These are phyloP conservation scores for Rhizomucor miehei DNA, from an alignment of 371 early-diverging fungal genomes.

Conservation along the genomic window DNA sequence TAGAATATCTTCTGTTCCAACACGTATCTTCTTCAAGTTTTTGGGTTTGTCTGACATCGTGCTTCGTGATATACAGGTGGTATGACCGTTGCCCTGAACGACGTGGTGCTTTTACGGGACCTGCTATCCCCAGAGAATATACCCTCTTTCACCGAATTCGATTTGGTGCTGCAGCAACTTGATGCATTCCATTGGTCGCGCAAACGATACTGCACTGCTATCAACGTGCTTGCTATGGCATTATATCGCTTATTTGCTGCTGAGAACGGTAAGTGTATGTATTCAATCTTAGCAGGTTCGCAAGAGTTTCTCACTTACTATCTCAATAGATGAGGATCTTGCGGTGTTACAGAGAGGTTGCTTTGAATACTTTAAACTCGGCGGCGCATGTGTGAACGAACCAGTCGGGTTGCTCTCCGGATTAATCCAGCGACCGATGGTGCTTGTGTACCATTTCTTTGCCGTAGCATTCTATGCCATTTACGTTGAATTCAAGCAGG, in stretches of 20 bases:
- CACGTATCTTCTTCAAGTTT: too few species aligned
- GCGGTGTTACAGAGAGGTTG: conserved; percentile 78
- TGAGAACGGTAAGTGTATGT: conserved; percentile 41
- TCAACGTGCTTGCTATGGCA: conserved; percentile 91
- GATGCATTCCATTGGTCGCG: conserved; percentile 73
- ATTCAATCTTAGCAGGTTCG: too few species aligned
- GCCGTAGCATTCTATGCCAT: conserved; percentile 76
- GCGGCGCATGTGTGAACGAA: conserved; percentile 73
- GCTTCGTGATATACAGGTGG: conserved; percentile 78
- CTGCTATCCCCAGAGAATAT: conserved; percentile 50
- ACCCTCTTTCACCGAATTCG: conserved; percentile 51
- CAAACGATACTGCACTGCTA: conserved; percentile 69
- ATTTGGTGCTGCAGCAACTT: conserved; percentile 57
- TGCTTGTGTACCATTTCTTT: conserved; percentile 81
- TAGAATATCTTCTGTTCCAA: not conserved
- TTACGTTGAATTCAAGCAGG: conserved; percentile 41
- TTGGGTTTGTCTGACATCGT: too few species aligned
- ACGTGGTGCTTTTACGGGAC: conserved; percentile 69
- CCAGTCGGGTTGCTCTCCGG: conserved; percentile 88
- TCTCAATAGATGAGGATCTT: conserved; percentile 32
- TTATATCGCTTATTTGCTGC: conserved; percentile 86
- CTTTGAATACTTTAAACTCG: conserved; percentile 84
- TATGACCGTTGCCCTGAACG: conserved; percentile 94
- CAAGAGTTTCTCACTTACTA: too few species aligned
- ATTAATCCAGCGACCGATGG: conserved; percentile 59